These are phyloP conservation scores for Colletotrichum spaethianum DNA, from an alignment of 2,329 filamentous ascomycete genomes.

Conservation along the genomic window DNA sequence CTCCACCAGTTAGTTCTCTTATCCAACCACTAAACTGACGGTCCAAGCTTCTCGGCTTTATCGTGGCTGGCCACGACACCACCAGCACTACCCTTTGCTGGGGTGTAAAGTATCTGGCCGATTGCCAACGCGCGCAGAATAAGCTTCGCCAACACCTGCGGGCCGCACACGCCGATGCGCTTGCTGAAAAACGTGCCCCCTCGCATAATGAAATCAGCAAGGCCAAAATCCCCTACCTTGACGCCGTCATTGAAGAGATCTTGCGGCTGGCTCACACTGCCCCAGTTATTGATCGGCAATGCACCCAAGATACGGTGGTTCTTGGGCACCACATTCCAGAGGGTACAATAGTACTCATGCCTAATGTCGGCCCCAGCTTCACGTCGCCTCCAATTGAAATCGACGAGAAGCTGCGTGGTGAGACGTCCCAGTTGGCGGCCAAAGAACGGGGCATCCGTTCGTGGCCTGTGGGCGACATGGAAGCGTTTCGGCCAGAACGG, in stretches of 20 bases:
- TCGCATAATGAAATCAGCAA: conserved; percentile 41
- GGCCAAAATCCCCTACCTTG: conserved; percentile 50
- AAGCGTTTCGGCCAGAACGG: conserved; percentile 14
- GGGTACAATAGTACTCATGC: conserved; percentile 50
- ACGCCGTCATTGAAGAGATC: conserved; percentile 54
- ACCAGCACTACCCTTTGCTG: conserved; percentile 46
- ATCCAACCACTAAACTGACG: not conserved
- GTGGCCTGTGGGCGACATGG: not conserved
- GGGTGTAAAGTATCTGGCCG: conserved; percentile 44
- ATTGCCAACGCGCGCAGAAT: not conserved
- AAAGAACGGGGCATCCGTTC: conserved; percentile 6
- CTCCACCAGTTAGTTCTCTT: rapidly evolving
- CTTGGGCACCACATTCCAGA: conserved; percentile 52
- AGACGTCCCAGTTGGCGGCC: conserved; percentile 43
- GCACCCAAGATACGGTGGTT: conserved; percentile 51
- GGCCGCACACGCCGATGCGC: conserved; percentile 30
- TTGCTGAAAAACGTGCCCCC: not conserved
- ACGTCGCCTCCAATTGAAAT: conserved; percentile 46
- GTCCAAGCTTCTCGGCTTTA: not conserved
- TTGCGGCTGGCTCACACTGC: conserved; percentile 49
- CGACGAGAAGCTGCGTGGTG: conserved; percentile 46
- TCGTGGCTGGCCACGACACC: conserved; percentile 47
- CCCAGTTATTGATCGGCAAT: conserved; percentile 47
- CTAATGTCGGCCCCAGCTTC: conserved; percentile 48
- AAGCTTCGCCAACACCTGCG: conserved; percentile 18